Evolutionary conservation across 108 stramenopile species (phyloP), one percentile per base, ranked within the genome.

Genomic region (Nitzschia inconspicua): DNA sequence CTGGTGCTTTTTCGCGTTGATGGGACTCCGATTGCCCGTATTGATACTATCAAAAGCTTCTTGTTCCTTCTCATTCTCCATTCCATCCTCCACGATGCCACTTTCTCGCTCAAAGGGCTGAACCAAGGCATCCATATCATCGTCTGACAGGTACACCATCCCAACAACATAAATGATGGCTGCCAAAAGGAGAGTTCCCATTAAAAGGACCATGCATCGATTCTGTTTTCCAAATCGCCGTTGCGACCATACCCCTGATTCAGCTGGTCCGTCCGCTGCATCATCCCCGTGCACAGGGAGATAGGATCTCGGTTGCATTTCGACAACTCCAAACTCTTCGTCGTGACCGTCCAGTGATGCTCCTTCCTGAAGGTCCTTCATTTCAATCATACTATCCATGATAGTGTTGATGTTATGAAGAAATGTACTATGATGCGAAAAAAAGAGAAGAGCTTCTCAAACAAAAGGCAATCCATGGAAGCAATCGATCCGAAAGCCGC

Each of bases 61-160:
- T 49, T 56, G 51, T 37, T 20, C 61, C 35, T 81, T 60, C 8
- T 63, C 80, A 49, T 78, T 75, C n/a, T 59, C 55, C 13, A 72
- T 71, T 43, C 76, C 71, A 23, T 73, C 51, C 18, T 65, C 67
- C 36, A 83, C 62, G 35, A 68, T 63, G 16, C 80, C 79, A 54
- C 14, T 29, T 25, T 57, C 50, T n/a, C n/a, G n/a, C n/a, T n/a
- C n/a, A n/a, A n/a, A n/a, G n/a, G n/a, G n/a, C n/a, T n/a, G n/a
- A n/a, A n/a, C n/a, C n/a, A n/a, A n/a, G n/a, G n/a, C n/a, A n/a
- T n/a, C n/a, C 18, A 24, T 51, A 25, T 42, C 25, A 14, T 25
- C 27, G 11, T 58, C 68, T 48, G 70, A 58, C 53, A 61, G 37
- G 42, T 72, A 71, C 39, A 70, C 65, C 2, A 59, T 67, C 14